Evolutionary conservation across 345 rosid genomes (phyloP), one percentile per base, ranked within the genome.

Genomic region (Sonneratia alba): DNA sequence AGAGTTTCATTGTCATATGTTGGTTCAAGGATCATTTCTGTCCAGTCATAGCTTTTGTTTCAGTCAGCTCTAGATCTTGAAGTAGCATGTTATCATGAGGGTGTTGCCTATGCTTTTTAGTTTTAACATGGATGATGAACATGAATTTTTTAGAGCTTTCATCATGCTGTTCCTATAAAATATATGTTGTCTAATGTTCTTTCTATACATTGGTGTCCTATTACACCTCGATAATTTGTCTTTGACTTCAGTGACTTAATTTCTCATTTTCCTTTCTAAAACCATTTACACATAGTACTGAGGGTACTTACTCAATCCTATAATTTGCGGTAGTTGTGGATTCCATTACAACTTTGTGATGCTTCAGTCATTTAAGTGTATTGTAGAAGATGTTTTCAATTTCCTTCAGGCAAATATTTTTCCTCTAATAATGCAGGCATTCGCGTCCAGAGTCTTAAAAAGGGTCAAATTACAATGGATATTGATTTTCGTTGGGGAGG

Each of bases 401-500:
- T 13, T 34, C 6, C 36, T 62, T 27, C 9, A 27, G 27, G 2
- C 27, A 67, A 14, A 18, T 68, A 1, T 45, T 32, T 27, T 68
- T 11, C 36, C 56, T 73, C 73, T 75, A 69, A 75, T 75, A 40
- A 66, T 80, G 80, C 81, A 96, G 99, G 99, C 77, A 88, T 96
- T 66, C 98, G 97, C 53, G 96, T 96, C 76, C 99, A 92, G 84
- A 96, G 93, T 86, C 91, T 89, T 73, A 89, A 96, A 83, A 81
- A 89, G 80, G 99, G 99, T 83, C 98, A 96, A 84, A 75, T 96
- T 71, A 96, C 82, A 37, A 91, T 92, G 99, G 99, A 92, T 67
- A 88, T 92, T 59, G 99, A 96, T 86, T 86, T 96, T 55, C 90
- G 98, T 59, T 96, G 98, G 99, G 88, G 99, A 78, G 99, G 98